These are phyloP conservation scores for Phyllostachys edulis DNA, from an alignment of 176 grass and related monocot genomes.

Conservation along the genomic window DNA sequence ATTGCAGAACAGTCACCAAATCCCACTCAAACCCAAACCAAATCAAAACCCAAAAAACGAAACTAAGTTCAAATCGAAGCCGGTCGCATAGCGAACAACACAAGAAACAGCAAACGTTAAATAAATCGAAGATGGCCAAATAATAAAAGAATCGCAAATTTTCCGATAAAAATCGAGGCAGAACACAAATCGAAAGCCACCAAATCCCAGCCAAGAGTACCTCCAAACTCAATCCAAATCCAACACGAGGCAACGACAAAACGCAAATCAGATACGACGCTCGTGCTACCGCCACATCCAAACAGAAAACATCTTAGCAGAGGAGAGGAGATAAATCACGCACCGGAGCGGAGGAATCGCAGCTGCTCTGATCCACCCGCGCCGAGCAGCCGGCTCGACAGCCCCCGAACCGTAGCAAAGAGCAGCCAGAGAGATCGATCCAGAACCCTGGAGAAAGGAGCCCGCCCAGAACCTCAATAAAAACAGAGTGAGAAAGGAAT, in stretches of 20 bases:
- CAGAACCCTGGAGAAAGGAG: slow-evolving; percentile 16
- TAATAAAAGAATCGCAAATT: background rate
- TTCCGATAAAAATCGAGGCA: background rate
- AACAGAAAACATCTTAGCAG: background rate
- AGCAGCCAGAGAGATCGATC: background rate
- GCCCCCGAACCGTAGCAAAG: background rate
- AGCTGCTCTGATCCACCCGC: slow-evolving; percentile 32
- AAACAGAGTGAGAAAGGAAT: background rate
- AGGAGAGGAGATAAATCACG: background rate
- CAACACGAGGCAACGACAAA: background rate
- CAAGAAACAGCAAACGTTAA: background rate
- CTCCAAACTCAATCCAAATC: background rate
- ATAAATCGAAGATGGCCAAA: background rate
- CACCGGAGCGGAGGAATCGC: background rate
- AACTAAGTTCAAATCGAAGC: background rate
- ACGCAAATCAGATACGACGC: background rate
- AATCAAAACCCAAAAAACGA: background rate
- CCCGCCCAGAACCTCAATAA: background rate
- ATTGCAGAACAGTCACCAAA: background rate
- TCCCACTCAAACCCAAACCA: background rate
- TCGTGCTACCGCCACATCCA: background rate
- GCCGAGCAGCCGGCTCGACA: background rate
- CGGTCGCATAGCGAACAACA: background rate
- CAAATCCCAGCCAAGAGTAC: background rate
- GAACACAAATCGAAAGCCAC: background rate